Evolutionary conservation across 202 grass and related monocot genomes (phyloP).

Genomic region (Saccharum hybrid): DNA sequence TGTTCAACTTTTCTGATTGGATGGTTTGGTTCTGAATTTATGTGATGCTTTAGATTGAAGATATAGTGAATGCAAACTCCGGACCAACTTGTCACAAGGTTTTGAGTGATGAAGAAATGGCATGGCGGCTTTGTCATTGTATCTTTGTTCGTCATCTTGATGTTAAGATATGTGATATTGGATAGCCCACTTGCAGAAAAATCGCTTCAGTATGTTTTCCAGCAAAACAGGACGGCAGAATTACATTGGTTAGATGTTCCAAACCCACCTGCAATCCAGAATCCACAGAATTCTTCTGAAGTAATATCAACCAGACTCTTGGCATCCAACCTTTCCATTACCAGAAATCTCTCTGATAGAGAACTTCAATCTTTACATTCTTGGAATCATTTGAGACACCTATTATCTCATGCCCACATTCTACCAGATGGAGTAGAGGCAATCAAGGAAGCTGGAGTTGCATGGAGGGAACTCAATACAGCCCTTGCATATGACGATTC

Average conservation of each 20-base stretch:
- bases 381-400: constrained; percentile 73
- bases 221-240: constrained; percentile 60
- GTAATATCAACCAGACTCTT: constrained; percentile 64
- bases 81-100: constrained; percentile 33
- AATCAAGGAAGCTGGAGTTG: constrained; percentile 80
- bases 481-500: constrained; percentile 55
- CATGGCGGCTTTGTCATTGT: constrained; percentile 59
- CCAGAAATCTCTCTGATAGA: constrained; percentile 67
- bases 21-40: constrained; percentile 32
- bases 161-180: constrained; percentile 85
- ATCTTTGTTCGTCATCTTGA: constrained; percentile 70
- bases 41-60: constrained; percentile 33
- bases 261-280: constrained; percentile 65
- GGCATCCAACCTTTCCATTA: constrained; percentile 63
- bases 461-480: constrained; percentile 74
- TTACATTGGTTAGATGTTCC: constrained; percentile 65
- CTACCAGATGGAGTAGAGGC: constrained; percentile 80
- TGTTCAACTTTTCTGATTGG: constrained; percentile 28
- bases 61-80: constrained; percentile 30
- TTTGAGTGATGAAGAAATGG: constrained; percentile 91
- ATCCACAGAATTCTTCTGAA: constrained; percentile 56
- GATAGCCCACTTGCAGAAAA: constrained; percentile 76
- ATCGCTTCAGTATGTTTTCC: constrained; percentile 72
- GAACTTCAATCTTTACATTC: constrained; percentile 62
- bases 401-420: constrained; percentile 57